Evolutionary conservation across 2,329 filamentous ascomycete genomes (phyloP).

Genomic region (Plenodomus biglobosus): DNA sequence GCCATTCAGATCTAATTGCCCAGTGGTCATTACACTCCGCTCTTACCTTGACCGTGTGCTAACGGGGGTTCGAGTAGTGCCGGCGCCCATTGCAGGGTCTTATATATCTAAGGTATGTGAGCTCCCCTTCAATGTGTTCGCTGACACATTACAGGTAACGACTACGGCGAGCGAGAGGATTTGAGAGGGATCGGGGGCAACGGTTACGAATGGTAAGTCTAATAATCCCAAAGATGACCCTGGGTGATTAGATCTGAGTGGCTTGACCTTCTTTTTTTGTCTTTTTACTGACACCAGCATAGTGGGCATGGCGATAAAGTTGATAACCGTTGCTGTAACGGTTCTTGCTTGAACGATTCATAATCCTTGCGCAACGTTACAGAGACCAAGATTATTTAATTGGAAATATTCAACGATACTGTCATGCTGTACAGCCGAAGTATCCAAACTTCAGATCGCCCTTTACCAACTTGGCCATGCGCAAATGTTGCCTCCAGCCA

Average conservation of each 20-base stretch:
- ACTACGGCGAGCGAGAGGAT: too few relatives aligned
- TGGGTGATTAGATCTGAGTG: not conserved
- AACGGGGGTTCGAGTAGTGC: slow-evolving; percentile 3
- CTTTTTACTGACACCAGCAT: not conserved
- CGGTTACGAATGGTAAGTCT: not conserved
- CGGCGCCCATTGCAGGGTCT: not conserved
- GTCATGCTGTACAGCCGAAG: too few relatives aligned
- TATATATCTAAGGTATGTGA: not conserved
- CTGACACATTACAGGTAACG: not conserved
- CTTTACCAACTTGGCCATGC: too few relatives aligned
- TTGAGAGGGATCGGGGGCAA: too few relatives aligned
- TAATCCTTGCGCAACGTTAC: too few relatives aligned
- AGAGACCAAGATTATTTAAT: too few relatives aligned
- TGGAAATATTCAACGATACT: too few relatives aligned
- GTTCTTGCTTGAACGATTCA: too few relatives aligned
- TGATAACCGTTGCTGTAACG: not conserved
- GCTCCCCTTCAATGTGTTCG: not conserved
- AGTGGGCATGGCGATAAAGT: not conserved
- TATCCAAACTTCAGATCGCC: too few relatives aligned
- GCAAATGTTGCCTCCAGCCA: too few relatives aligned
- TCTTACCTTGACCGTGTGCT: not conserved
- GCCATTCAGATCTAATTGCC: slow-evolving; percentile 2
- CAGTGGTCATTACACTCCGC: not conserved
- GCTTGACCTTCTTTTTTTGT: not conserved
- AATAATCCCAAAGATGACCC: not conserved